Percentiles rank a stretch among this genome's conserved stretches.
Evolutionary conservation across 2,329 filamentous ascomycete genomes (phyloP).

Genomic region (Colletotrichum sp.): DNA sequence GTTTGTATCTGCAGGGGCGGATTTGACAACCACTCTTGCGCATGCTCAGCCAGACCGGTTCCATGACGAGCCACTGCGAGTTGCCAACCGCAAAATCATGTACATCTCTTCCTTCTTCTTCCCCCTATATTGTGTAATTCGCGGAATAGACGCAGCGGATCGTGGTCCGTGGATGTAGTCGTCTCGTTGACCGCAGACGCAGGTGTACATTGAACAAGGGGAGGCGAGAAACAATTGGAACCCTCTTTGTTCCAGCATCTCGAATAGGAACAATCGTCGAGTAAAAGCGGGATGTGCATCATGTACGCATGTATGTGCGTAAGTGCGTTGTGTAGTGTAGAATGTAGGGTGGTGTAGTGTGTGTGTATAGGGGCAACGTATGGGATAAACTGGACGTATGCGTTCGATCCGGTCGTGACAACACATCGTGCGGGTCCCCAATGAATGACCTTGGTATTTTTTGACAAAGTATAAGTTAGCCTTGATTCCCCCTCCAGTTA

Average conservation of each 20-base stretch:
- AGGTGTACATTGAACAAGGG: neutral
- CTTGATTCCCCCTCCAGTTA: conserved; percentile 29
- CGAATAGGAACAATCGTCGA: neutral
- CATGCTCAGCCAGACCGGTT: neutral
- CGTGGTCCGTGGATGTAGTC: neutral
- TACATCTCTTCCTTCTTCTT: neutral
- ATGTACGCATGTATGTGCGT: conserved; percentile 1
- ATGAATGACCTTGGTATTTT: conserved; percentile 6
- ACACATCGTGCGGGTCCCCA: conserved; percentile 21
- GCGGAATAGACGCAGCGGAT: neutral
- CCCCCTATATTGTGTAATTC: neutral
- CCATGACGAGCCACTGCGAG: neutral
- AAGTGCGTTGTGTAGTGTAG: conserved; percentile 6
- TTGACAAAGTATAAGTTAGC: conserved; percentile 45
- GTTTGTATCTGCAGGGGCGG: conserved; percentile 2
- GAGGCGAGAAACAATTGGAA: neutral
- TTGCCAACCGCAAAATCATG: neutral
- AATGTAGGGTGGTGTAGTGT: conserved; percentile 1
- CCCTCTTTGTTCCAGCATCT: neutral
- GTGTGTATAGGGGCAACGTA: conserved; percentile 28
- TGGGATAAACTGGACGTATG: neutral
- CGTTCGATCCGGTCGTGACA: conserved; percentile 9
- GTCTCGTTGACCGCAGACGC: neutral
- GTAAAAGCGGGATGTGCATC: neutral
- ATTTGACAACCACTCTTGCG: neutral